These are phyloP conservation scores for Dictyostelium capitatum DNA, from an alignment of 78 protist species.

Conservation along the genomic window DNA sequence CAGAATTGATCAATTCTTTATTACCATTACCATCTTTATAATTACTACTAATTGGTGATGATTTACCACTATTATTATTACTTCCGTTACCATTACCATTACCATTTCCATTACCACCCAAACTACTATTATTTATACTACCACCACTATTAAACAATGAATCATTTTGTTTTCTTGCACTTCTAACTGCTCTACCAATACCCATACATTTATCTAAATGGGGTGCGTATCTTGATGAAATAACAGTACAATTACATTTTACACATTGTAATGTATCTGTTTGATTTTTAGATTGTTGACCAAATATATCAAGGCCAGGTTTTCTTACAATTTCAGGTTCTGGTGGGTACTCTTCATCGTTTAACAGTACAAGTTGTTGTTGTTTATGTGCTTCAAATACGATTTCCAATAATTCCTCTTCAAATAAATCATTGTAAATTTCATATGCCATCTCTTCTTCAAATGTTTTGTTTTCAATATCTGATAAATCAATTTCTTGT, in stretches of 20 bases:
- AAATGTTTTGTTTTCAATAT: conserved; percentile 51
- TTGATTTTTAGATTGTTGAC: conserved; percentile 61
- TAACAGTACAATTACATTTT: conserved; percentile 60
- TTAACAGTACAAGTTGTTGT: not conserved
- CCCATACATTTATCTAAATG: conserved; percentile 89
- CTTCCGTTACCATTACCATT: too few relatives aligned
- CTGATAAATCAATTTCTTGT: conserved; percentile 35
- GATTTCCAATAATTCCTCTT: conserved; percentile 55
- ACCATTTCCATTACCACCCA: too few relatives aligned
- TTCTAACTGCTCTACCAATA: conserved; percentile 40
- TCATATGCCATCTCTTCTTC: conserved; percentile 67
- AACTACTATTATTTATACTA: not conserved
- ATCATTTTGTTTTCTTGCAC: conserved; percentile 49
- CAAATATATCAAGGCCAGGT: conserved; percentile 63
- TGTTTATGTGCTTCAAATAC: conserved; percentile 52
- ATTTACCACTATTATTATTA: not conserved
- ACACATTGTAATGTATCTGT: conserved; percentile 75
- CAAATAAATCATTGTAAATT: conserved; percentile 47
- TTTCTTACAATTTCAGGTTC: not conserved
- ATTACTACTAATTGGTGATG: not conserved
- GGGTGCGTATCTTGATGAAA: conserved; percentile 77
- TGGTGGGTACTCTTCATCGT: not conserved
- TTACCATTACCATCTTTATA: not conserved
- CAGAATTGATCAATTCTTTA: not conserved
- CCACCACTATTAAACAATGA: not conserved